A percentile compares a stretch with the other conserved stretches of the same genome.
Evolutionary conservation across 1,284 basidiomycete genomes (phyloP).

Genomic region (Cerioporus squamosus): DNA sequence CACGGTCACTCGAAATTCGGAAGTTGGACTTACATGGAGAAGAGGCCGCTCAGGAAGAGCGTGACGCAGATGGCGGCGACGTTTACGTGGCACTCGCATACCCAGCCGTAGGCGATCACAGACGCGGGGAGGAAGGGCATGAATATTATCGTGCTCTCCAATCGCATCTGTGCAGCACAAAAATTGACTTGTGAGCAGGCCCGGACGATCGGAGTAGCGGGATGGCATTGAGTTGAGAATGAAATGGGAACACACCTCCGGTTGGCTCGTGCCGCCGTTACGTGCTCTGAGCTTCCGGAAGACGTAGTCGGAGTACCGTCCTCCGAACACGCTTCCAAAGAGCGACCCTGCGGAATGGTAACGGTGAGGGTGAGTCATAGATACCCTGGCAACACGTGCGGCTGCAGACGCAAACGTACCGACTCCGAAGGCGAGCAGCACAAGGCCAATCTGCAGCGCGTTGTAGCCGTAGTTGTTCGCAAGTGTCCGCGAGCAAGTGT

Average conservation of each 20-base stretch:
- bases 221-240: neutral
- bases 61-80: constrained; percentile 66
- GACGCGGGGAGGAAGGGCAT: constrained; percentile 60
- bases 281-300: constrained; percentile 57
- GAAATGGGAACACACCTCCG: constrained; percentile 57
- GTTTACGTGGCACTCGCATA: constrained; percentile 64
- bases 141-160: constrained; percentile 65
- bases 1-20: no score
- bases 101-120: constrained; percentile 80
- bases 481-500: constrained; percentile 76
- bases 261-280: constrained; percentile 63
- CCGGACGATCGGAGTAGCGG: neutral
- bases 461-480: constrained; percentile 67
- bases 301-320: constrained; percentile 75
- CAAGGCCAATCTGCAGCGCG: constrained; percentile 74
- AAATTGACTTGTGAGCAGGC: neutral
- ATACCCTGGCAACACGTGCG: neutral
- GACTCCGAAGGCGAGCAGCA: constrained; percentile 75
- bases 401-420: constrained; percentile 43
- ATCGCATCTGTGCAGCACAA: constrained; percentile 59
- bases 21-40: constrained; percentile 59
- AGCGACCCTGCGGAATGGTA: constrained; percentile 56
- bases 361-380: neutral
- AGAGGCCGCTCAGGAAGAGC: constrained; percentile 71
- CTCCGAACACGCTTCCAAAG: constrained; percentile 74